Evolutionary conservation across 768 basidiomycete genomes (phyloP), one percentile per base, ranked within the genome.

Genomic region (Mycena metata): DNA sequence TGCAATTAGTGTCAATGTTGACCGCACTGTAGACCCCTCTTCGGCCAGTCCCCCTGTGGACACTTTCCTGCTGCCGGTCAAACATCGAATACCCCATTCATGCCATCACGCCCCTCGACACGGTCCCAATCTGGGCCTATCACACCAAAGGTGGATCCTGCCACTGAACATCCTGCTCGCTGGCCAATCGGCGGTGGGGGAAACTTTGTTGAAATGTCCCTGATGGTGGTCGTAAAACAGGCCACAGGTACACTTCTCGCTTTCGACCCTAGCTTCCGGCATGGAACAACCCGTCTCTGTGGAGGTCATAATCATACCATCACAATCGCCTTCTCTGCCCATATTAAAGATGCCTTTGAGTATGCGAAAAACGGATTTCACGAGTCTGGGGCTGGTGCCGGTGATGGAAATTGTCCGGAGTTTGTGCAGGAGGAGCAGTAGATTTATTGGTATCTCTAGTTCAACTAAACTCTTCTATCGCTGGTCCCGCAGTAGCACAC

Each of bases 211-310:
- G 63, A 64, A 23, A 16, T 64, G 35, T 49, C 46, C 16, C 63
- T 64, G 3, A 36, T 15, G 43, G 63, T 64, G 12, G 21, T 23
- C 2, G 63, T 64, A 5, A 24, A 49, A 16, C 54, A 56, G 46
- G 46, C 55, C 1, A 16, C 35, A 9, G 21, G 63, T 21, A 64
- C 55, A 16, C 16, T 64, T 1, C 10, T 64, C 4, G 39, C 33
- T 5, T 47, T 46, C n/a, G 13, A 39, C 21, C 35, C 54, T 16
- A 39, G 9, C 2, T n/a, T 36, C 6, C n/a, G 23, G 9, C 63
- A 64, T 57, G 63, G 63, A 33, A 55, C 62, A 21, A 64, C 63
- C 17, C 46, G 36, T 15, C 45, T 57, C 33, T 64, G 54, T 50
- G 33, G 33, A 15, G 63, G 55, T 24, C 60, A 62, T 47, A 46